Conservation (phyloP, 768 basidiomycete species). For the Chalciporus pseudorubinellus region DNA sequence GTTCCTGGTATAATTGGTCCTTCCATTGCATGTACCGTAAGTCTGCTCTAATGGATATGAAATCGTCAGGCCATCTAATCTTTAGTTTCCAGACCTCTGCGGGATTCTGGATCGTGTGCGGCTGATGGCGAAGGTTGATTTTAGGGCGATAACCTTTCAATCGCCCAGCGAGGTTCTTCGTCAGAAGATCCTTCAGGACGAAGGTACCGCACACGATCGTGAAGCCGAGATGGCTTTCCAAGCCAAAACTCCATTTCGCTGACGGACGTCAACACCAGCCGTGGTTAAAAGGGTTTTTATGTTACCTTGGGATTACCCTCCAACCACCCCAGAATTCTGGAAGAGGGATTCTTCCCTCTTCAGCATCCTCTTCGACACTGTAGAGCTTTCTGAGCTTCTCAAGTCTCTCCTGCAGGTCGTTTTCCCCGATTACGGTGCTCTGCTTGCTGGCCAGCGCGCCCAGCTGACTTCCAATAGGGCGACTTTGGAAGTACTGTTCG, state of each 20-base stretch:
- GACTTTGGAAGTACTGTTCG: constrained; percentile 75
- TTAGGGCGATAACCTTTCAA: constrained; percentile 78
- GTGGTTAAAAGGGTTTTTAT: neutral
- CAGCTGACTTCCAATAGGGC: constrained; percentile 81
- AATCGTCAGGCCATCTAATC: neutral
- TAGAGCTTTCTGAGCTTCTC: constrained; percentile 59
- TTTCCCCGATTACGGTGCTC: constrained; percentile 75
- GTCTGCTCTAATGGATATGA: neutral
- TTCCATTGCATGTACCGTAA: neutral
- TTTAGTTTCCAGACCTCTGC: neutral
- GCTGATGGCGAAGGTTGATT: neutral
- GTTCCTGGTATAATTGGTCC: neutral
- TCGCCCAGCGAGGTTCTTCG: constrained; percentile 63
- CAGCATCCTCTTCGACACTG: constrained; percentile 42
- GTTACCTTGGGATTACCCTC: constrained; percentile 87
- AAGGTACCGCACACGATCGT: constrained; percentile 83
- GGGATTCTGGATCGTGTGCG: neutral
- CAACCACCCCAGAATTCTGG: constrained; percentile 98
- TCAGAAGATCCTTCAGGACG: constrained; percentile 48
- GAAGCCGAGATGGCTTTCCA: constrained; percentile 92
- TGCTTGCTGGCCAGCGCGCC: constrained; percentile 96
- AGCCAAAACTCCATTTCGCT: constrained; percentile 98
- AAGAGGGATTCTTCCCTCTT: constrained; percentile 52
- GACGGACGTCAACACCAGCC: constrained; percentile 9
- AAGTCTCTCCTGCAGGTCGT: constrained; percentile 60